These are phyloP conservation scores for Silene coronaria DNA, from an alignment of 179 eudicot genomes.

Conservation along the genomic window DNA sequence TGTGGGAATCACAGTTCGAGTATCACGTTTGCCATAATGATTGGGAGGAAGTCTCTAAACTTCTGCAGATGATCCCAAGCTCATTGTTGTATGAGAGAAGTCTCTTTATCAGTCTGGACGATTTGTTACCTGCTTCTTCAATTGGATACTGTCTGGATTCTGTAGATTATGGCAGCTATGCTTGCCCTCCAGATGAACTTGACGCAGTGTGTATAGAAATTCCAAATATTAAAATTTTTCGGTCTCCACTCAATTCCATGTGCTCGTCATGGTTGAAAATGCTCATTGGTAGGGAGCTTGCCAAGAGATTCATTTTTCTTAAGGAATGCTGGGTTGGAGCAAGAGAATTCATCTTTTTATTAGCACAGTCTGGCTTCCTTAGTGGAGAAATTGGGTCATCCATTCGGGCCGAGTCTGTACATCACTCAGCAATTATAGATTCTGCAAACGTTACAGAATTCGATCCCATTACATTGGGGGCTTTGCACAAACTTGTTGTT, in stretches of 20 bases:
- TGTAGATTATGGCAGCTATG: constrained; percentile 45
- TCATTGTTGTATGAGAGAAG: constrained; percentile 46
- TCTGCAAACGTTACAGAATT: constrained; percentile 29
- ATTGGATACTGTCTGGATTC: constrained; percentile 35
- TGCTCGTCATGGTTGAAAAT: constrained; percentile 77
- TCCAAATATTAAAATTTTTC: constrained; percentile 55
- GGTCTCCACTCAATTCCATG: constrained; percentile 40
- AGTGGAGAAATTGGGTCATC: constrained; percentile 23
- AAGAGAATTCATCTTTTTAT: constrained; percentile 54
- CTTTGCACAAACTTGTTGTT: constrained; percentile 64
- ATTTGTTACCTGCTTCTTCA: constrained; percentile 45
- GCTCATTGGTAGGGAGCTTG: constrained; percentile 69
- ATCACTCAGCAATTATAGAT: constrained; percentile 35
- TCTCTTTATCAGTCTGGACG: constrained; percentile 69
- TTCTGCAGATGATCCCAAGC: constrained; percentile 62
- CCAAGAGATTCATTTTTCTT: constrained; percentile 60
- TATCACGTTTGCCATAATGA: constrained; percentile 79
- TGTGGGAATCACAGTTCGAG: constrained; percentile 96
- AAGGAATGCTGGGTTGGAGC: constrained; percentile 74
- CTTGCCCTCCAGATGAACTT: constrained; percentile 54
- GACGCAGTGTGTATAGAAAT: constrained; percentile 66
- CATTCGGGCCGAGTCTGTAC: constrained; percentile 29
- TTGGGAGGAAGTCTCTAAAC: constrained; percentile 70
- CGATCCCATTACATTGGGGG: constrained; percentile 44
- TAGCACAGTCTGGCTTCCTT: constrained; percentile 76